A percentile compares a stretch with the other conserved stretches of the same genome.
These are phyloP conservation scores for Puccinia coronata DNA, from an alignment of 1,284 basidiomycete species.

Conservation along the genomic window DNA sequence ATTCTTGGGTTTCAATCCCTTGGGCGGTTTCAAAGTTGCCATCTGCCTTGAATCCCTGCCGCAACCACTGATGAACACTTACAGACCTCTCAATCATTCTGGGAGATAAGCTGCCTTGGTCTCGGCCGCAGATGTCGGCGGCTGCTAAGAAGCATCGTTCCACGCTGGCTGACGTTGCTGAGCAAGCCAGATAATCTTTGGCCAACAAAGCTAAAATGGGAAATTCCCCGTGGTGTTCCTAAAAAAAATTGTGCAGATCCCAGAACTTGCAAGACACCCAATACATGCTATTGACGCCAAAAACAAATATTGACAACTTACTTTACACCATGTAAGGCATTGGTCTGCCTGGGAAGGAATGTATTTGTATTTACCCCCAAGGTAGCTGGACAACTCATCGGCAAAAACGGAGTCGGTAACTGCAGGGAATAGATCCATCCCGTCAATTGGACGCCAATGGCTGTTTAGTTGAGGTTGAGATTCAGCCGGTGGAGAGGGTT, in stretches of 20 bases:
- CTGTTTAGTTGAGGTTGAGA: no score
- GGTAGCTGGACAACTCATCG: no score
- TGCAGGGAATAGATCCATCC: no score
- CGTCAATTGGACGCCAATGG: no score
- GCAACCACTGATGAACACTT: background rate
- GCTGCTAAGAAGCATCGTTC: slow-evolving; percentile 13
- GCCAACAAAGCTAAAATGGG: slow-evolving; percentile 1
- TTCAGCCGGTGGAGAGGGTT: background rate
- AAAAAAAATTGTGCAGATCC: no score
- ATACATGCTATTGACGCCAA: no score
- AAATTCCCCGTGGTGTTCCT: background rate
- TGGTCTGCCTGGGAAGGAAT: background rate
- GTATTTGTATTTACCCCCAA: no score
- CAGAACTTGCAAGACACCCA: background rate
- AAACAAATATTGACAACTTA: no score
- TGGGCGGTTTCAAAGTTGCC: background rate
- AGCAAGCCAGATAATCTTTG: slow-evolving; percentile 4
- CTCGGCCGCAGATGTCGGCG: background rate
- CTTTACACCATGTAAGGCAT: no score
- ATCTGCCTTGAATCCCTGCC: background rate
- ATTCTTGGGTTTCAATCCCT: background rate
- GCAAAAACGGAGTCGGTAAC: no score
- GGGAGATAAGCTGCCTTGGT: background rate
- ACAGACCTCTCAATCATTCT: slow-evolving; percentile 3
- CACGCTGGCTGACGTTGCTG: slow-evolving; percentile 13